These are phyloP conservation scores for Nothophaeocryptopus gaeumannii DNA, from an alignment of 2,329 filamentous ascomycete genomes.

Conservation along the genomic window DNA sequence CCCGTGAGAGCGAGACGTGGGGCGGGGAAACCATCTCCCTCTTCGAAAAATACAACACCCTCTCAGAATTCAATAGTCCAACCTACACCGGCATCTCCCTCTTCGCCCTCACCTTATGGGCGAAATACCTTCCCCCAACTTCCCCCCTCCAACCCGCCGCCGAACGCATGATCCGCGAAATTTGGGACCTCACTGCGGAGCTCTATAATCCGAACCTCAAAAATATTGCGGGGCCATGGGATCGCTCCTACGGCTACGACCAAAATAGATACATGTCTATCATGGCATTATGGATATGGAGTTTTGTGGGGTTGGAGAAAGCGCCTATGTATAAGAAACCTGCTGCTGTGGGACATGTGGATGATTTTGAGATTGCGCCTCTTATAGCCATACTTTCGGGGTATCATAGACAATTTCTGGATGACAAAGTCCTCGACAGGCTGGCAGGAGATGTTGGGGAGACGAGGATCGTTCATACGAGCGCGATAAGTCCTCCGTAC, in stretches of 20 bases:
- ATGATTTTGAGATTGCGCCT: slow-evolving; percentile 59
- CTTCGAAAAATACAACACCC: slow-evolving; percentile 53
- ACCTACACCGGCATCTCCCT: slow-evolving; percentile 64
- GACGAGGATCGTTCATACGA: slow-evolving; percentile 49
- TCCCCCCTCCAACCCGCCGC: slow-evolving; percentile 56
- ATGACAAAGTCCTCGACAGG: slow-evolving; percentile 37
- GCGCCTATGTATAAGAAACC: slow-evolving; percentile 41
- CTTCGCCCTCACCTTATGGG: slow-evolving; percentile 58
- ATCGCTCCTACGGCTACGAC: slow-evolving; percentile 61
- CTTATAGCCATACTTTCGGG: slow-evolving; percentile 55
- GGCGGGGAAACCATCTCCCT: slow-evolving; percentile 56
- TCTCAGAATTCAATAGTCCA: slow-evolving; percentile 62
- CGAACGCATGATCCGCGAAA: slow-evolving; percentile 52
- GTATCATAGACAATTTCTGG: slow-evolving; percentile 50
- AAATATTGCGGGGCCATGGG: slow-evolving; percentile 64
- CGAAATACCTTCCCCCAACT: slow-evolving; percentile 55
- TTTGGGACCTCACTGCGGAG: slow-evolving; percentile 51
- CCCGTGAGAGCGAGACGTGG: slow-evolving; percentile 54
- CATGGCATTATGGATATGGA: slow-evolving; percentile 59
- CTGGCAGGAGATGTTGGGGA: slow-evolving; percentile 40
- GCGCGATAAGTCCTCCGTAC: slow-evolving; percentile 58
- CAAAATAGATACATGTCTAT: slow-evolving; percentile 62
- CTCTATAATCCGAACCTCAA: slow-evolving; percentile 59
- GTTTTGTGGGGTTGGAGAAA: slow-evolving; percentile 50
- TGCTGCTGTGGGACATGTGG: slow-evolving; percentile 57